These are phyloP conservation scores for Neospermospora avenae DNA, from an alignment of 2,329 filamentous ascomycete genomes.

Conservation along the genomic window DNA sequence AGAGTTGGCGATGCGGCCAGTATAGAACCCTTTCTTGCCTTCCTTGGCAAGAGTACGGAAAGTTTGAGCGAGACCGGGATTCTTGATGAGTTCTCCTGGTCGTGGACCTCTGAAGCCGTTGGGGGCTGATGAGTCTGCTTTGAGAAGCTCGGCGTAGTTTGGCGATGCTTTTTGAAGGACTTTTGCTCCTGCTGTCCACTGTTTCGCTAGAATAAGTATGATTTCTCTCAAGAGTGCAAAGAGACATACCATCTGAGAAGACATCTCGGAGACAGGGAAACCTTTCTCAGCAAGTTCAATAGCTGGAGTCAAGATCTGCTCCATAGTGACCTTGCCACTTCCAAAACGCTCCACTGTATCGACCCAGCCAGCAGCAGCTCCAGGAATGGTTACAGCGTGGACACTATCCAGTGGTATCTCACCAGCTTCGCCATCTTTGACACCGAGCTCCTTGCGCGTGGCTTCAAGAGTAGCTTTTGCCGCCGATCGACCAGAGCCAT, in stretches of 20 bases:
- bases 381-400: constrained; percentile 82
- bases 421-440: constrained; percentile 53
- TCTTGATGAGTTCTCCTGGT: constrained; percentile 85
- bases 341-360: constrained; percentile 87
- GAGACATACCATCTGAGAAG: constrained; percentile 29
- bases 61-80: constrained; percentile 74
- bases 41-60: constrained; percentile 75
- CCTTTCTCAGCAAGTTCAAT: constrained; percentile 84
- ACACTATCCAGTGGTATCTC: constrained; percentile 73
- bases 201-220: constrained; percentile 5
- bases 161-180: constrained; percentile 71
- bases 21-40: constrained; percentile 89
- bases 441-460: constrained; percentile 65
- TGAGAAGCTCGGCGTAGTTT: constrained; percentile 85
- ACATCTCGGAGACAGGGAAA: constrained; percentile 81
- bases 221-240: background rate
- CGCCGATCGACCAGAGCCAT: constrained; percentile 86
- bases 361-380: constrained; percentile 89
- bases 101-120: constrained; percentile 72
- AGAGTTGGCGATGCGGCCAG: constrained; percentile 75
- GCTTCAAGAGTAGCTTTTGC: constrained; percentile 64
- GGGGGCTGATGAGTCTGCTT: constrained; percentile 63
- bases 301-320: constrained; percentile 76
- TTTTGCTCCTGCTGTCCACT: constrained; percentile 72
- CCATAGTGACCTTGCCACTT: constrained; percentile 75